Base-by-base conservation (phyloP, 2,329 filamentous ascomycete genomes). In the Thyridium curvatum region DNA sequence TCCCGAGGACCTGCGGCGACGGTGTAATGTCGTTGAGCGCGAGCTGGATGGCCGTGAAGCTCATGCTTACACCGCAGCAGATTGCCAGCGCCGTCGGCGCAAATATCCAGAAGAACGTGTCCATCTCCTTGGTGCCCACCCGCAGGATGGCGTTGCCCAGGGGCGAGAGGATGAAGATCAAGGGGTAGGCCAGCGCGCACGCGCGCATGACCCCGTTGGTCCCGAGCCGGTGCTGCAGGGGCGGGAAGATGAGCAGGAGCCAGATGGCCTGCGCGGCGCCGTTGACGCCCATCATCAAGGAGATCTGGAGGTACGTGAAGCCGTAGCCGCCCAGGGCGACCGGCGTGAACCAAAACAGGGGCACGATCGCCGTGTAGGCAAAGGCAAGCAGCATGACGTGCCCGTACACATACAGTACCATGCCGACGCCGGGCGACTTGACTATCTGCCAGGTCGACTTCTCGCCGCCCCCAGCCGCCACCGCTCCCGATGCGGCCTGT, bases 11-110 rank as follows among this genome's bases (percentile, higher is more conserved):
- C 32, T 68, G 65, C 2, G 77, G 71, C 9, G 70, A 77, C 0
- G 86, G 86, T 0, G 80, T 72, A 3, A 84, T 75, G 41, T 90
- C 84, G 56, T 91, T 91, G 26, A 91, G 53, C 1, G 79, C 78
- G 8, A 91, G 76, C 64, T 90, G 84, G 1, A 82, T 71, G 2
- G 70, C 79, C 1, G 83, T 89, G 52, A 84, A 85, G 2, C 72
- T 67, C 82, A 86, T 87, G 35, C 70, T 71, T 0, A 86, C 74
- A 2, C 79, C 78, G 12, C 71, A 71, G 0, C 80, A 82, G 0
- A 85, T n/a, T 0, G 65, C 61, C 10, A 81, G 55, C 9, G 59
- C 36, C 1, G 61, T 45, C 0, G 68, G 67, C 2, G 55, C 61
- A 2, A 70, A 35, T 3, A 72, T 52, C 78, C 82, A 88, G 54